Base-by-base conservation (phyloP, 192 early-diverging fungal species). In the Phycomyces nitens region DNA sequence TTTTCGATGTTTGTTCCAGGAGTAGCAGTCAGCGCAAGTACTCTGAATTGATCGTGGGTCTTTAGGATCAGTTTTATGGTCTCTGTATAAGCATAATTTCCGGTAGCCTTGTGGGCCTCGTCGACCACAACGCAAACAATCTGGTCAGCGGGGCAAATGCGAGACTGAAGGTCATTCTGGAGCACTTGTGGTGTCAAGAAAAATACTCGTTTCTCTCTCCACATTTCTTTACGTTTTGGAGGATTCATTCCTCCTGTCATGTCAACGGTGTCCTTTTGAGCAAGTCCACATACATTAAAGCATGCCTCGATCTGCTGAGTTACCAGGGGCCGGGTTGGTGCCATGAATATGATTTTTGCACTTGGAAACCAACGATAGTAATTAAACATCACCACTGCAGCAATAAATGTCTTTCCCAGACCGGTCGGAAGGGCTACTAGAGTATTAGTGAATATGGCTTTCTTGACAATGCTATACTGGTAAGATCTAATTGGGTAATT, bases 371-470 rank as follows among this genome's bases (percentile, higher is more conserved):
- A 97, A 15, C 91, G 86, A 58, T 83, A 89, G 69, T 87, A 86
- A 66, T 96, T 96, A 42, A 78, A 87, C 91, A 97, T 95, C 0
- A 96, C 89, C 0, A 97, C 95, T 5, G 93, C 93, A 0, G 95
- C 95, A 70, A 97, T 93, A 64, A 97, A 86, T 1, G 95, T 97
- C 73, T 97, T 97, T 51, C 95, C 95, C 56, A 96, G 80, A 51
- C 93, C 93, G 0, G 88, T 92, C 0, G 88, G 88, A 26, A 96
- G 76, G 6, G 91, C 85, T 4, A 96, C 93, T 12, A 97, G 78
- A 16, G 93, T 95, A 68, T 97, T 97, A 56, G 82, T 77, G 52
- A 88, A 86, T 27, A 97, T 72, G 2, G 88, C 86, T 1, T 78
- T 80, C 49, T 85, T 78, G 27, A 94, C 88, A 38, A 95, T 92